phyloP scores from a whole-genome alignment of 257 asterid species.

The Ajuga chamaepitys region DNA sequence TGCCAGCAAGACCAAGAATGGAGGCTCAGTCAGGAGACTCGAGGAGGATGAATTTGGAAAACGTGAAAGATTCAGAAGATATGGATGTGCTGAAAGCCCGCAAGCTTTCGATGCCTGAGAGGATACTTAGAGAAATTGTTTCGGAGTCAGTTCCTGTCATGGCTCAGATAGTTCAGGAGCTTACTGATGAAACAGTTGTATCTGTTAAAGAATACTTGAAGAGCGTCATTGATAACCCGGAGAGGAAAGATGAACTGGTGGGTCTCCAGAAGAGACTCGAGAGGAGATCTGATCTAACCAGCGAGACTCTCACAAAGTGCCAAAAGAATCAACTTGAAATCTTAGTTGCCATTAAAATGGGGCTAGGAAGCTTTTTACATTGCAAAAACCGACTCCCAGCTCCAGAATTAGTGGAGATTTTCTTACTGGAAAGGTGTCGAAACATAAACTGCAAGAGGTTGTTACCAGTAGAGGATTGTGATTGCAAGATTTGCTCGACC shows the following conservation, averaged over 20 bases:
- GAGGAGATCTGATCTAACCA: constrained; percentile 69
- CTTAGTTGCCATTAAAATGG: constrained; percentile 64
- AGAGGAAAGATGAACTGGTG: constrained; percentile 47
- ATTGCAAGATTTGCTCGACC: constrained; percentile 73
- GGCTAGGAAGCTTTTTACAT: constrained; percentile 50
- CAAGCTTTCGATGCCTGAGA: constrained; percentile 51
- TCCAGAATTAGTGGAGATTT: constrained; percentile 64
- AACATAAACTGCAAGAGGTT: constrained; percentile 60
- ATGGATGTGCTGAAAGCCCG: constrained; percentile 34
- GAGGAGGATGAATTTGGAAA: constrained; percentile 42
- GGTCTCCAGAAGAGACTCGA: constrained; percentile 63
- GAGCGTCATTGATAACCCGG: constrained; percentile 39
- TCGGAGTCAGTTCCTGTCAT: constrained; percentile 53
- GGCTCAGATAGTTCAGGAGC: constrained; percentile 71
- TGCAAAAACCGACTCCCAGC: constrained; percentile 34
- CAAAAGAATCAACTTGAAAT: constrained; percentile 68
- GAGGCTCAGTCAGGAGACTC: constrained; percentile 60
- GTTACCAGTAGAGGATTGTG: constrained; percentile 79
- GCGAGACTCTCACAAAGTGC: constrained; percentile 68
- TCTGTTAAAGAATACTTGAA: constrained; percentile 62
- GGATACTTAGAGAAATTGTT: constrained; percentile 65
- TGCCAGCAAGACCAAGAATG: constrained; percentile 59
- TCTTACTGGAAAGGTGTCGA: constrained; percentile 71
- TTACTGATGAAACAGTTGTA: constrained; percentile 56
- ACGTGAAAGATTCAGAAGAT: constrained; percentile 37